Evolutionary conservation across 225 moss, liverwort and hornwort species (phyloP), one percentile per base, ranked within the genome.

Genomic region (Pseudisothecium myosuroides): DNA sequence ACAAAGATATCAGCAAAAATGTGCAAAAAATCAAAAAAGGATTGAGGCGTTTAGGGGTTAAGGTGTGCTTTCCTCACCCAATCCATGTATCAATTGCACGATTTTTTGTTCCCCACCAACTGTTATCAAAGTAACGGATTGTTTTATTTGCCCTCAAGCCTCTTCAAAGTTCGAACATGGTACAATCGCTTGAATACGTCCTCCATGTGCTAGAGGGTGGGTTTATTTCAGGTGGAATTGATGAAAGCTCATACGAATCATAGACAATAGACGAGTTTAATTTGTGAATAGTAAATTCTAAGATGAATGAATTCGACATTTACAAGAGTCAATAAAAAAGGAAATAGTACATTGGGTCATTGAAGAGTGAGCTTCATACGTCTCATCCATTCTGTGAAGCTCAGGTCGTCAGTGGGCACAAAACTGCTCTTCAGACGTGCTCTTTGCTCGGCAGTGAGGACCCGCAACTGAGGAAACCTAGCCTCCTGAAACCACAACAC

Each of bases 311-410:
- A 90, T 90, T 88, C 62, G 52, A 78, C 87, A 93, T 90, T 90
- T 92, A 90, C 91, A 94, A n/a, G 72, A 88, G 36, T 81, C 78
- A 81, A 90, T 61, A 84, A 74, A 49, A 71, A 85, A 14, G 55
- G 28, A 31, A 87, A 89, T 76, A 85, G 45, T 94, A 95, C 83
- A 89, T 83, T 81, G 92, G 92, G 72, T 95, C 90, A 90, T 96
- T 89, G 96, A 24, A 98, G 97, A 66, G 94, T 91, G 82, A 99
- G 93, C 94, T 97, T 97, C 72, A 99, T 91, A 88, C 92, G 95
- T 52, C 94, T 95, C 97, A 99, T 99, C 96, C 97, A 99, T 88
- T 99, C 99, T 64, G 91, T 92, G 88, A 96, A 97, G 90, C 99
- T 99, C n/a, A 93, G 83, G 49, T 99, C 99, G 90, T 97, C 97